Evolutionary conservation across 495 filamentous ascomycete genomes (phyloP).

Genomic region (Rostrohypoxylon terebratum): DNA sequence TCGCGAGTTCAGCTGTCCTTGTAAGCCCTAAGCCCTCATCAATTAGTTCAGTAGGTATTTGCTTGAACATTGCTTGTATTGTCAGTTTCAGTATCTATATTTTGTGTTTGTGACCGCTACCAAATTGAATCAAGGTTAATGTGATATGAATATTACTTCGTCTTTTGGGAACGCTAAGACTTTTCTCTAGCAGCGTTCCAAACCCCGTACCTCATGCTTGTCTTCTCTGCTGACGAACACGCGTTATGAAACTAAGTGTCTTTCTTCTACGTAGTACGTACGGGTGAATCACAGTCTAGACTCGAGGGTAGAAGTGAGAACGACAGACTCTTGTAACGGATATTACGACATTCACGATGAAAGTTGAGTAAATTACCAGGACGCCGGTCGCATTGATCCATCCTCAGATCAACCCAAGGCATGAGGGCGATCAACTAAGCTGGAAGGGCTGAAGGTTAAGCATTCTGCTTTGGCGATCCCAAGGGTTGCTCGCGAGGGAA

Average conservation of each 20-base stretch:
- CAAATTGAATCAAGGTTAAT: not conserved
- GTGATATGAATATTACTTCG: not conserved
- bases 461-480: not conserved
- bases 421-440: conserved; percentile 1
- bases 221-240: not conserved
- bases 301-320: not conserved
- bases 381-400: not conserved
- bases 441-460: conserved; percentile 1
- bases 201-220: conserved; percentile 3
- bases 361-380: not conserved
- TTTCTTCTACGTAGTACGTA: not conserved
- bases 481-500: not conserved
- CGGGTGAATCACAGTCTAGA: not conserved
- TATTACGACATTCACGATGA: not conserved
- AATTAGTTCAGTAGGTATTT: too few relatives aligned
- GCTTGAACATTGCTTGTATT: not conserved
- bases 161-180: not conserved
- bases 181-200: not conserved
- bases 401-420: not conserved
- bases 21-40: not conserved
- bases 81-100: not conserved
- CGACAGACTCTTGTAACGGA: not conserved
- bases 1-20: not conserved
- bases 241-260: not conserved
- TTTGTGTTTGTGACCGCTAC: not conserved